phyloP scores from a whole-genome alignment of 331 rosid genomes.

The Erythrophleum ivorense region DNA sequence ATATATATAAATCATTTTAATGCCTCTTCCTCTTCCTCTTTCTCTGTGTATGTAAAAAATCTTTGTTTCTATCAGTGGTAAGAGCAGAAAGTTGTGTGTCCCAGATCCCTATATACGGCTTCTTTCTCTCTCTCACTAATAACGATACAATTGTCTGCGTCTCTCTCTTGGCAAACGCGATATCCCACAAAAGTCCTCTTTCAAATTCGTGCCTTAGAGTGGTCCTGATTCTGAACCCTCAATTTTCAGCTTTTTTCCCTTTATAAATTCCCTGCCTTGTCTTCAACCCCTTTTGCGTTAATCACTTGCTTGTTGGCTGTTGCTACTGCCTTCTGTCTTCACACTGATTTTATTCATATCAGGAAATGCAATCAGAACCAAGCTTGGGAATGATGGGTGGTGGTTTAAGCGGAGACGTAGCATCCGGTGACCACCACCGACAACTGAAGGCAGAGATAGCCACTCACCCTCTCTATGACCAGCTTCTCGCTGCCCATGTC shows the following conservation, averaged over 20 bases:
- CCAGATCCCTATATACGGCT: conserved; percentile 82
- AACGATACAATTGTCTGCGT: conserved; percentile 42
- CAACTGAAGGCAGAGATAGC: conserved; percentile 88
- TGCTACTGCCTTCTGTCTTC: background rate
- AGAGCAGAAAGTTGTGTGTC: conserved; percentile 76
- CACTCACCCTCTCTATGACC: conserved; percentile 84
- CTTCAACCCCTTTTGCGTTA: conserved; percentile 12
- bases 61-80: conserved; percentile 67
- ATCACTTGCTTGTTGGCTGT: background rate
- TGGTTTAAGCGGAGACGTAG: conserved; percentile 42
- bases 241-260: background rate
- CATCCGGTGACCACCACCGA: conserved; percentile 51
- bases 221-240: conserved; percentile 43
- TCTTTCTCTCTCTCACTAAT: conserved; percentile 34
- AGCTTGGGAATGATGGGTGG: conserved; percentile 74
- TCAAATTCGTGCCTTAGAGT: conserved; percentile 38
- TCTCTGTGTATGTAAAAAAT: conserved; percentile 61
- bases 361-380: conserved; percentile 69
- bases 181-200: conserved; percentile 7
- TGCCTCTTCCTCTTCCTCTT: conserved; percentile 46
- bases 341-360: background rate
- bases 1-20: background rate
- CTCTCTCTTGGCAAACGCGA: background rate
- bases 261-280: conserved; percentile 11
- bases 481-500: conserved; percentile 88